phyloP scores from a whole-genome alignment of 164 flowering plant genomes.

The Vitis labrusca region DNA sequence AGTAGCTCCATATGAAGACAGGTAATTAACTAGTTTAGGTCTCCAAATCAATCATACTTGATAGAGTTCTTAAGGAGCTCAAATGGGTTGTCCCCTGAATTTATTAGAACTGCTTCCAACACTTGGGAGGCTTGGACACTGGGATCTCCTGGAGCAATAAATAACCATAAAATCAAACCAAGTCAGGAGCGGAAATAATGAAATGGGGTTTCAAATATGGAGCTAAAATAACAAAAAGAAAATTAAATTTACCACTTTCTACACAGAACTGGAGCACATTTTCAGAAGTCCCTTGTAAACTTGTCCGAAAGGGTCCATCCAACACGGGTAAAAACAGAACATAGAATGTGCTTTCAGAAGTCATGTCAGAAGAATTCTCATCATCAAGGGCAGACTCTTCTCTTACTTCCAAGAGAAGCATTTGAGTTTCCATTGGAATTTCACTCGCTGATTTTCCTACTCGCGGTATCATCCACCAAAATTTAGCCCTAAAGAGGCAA shows the following conservation, averaged over 20 bases:
- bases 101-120: constrained; percentile 52
- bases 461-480: constrained; percentile 89
- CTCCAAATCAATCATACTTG: constrained; percentile 40
- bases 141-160: constrained; percentile 54
- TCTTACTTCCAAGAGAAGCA: constrained; percentile 63
- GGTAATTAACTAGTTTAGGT: not conserved
- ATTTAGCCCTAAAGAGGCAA: constrained; percentile 57
- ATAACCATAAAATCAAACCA: not conserved
- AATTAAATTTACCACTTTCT: constrained; percentile 59
- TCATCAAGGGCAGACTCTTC: constrained; percentile 41
- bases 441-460: constrained; percentile 52
- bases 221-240: not conserved
- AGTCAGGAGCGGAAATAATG: not conserved
- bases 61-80: constrained; percentile 58
- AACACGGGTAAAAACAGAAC: constrained; percentile 60
- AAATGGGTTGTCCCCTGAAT: constrained; percentile 68
- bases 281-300: constrained; percentile 62
- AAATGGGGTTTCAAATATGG: not conserved
- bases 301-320: constrained; percentile 64
- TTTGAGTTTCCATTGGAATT: constrained; percentile 75
- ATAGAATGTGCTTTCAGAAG: constrained; percentile 35
- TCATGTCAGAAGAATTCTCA: constrained; percentile 16
- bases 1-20: not conserved
- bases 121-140: constrained; percentile 42
- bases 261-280: constrained; percentile 71